Evolutionary conservation across 768 basidiomycete species (phyloP).

Genomic region (Xerocomus potaroensis): DNA sequence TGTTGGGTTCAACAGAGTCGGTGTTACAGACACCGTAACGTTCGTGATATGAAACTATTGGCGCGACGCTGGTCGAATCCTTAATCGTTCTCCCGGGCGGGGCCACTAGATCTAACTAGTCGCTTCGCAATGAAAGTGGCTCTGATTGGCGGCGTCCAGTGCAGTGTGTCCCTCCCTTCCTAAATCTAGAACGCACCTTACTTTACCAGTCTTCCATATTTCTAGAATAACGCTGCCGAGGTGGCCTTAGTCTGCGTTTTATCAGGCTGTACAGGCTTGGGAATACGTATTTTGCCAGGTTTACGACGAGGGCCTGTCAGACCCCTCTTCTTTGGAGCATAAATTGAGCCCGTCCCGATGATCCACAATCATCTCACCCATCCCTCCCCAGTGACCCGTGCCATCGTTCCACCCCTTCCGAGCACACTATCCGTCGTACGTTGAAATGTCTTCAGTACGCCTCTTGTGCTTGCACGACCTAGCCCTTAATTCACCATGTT

Average conservation of each 20-base stretch:
- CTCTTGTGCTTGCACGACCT: neutral
- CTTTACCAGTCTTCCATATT: conserved; percentile 15
- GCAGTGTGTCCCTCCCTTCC: conserved; percentile 19
- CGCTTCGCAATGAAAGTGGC: conserved; percentile 14
- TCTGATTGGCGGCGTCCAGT: conserved; percentile 21
- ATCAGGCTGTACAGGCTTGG: conserved; percentile 33
- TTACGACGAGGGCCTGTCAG: too few species aligned
- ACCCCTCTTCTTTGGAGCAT: conserved; percentile 22
- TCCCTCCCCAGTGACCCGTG: conserved; percentile 3
- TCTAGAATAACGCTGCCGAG: conserved; percentile 32
- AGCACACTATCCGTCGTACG: conserved; percentile 1
- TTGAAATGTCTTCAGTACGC: conserved; percentile 26
- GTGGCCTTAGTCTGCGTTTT: conserved; percentile 15
- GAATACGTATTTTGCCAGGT: conserved; percentile 29
- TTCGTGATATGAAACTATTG: neutral
- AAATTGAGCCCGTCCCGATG: conserved; percentile 25
- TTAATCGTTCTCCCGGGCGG: conserved; percentile 10
- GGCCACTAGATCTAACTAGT: conserved; percentile 11
- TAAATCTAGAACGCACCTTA: conserved; percentile 26
- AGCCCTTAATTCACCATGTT: neutral
- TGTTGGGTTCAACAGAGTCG: neutral
- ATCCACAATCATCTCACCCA: conserved; percentile 7
- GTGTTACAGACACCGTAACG: conserved; percentile 13
- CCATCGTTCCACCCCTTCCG: neutral
- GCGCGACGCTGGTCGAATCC: conserved; percentile 3